Percentiles rank a stretch among this genome's conserved stretches.
phyloP scores from a whole-genome alignment of 2,329 filamentous ascomycete genomes.

The Penicillium crustosum region DNA sequence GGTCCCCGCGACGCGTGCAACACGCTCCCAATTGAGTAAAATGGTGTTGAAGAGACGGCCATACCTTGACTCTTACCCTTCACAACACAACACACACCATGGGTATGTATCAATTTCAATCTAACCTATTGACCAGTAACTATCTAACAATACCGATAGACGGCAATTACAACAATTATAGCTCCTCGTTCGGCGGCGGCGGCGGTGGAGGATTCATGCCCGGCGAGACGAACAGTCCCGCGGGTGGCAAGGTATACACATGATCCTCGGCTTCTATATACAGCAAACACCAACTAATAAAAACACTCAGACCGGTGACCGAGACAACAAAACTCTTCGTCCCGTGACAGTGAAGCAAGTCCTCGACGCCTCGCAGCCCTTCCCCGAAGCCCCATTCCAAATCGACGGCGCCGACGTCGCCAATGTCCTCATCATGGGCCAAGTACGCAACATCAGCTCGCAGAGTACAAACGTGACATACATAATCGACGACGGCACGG shows the following conservation, averaged over 20 bases:
- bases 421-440: constrained; percentile 81
- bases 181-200: constrained; percentile 55
- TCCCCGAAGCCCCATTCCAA: constrained; percentile 73
- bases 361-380: constrained; percentile 74
- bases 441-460: constrained; percentile 81
- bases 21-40: constrained; percentile 44
- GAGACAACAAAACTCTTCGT: constrained; percentile 76
- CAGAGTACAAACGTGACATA: constrained; percentile 91
- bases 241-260: constrained; percentile 42
- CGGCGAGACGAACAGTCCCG: constrained; percentile 51
- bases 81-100: constrained; percentile 24
- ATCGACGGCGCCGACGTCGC: constrained; percentile 75
- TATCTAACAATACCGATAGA: constrained; percentile 26
- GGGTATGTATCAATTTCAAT: constrained; percentile 25
- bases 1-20: constrained; percentile 37
- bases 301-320: constrained; percentile 46
- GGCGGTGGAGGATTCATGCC: constrained; percentile 62
- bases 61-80: constrained; percentile 13
- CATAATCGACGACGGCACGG: constrained; percentile 92
- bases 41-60: constrained; percentile 23
- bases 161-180: constrained; percentile 48
- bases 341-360: constrained; percentile 96
- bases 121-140: rapidly evolving
- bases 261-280: background rate
- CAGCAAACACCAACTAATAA: background rate